Conservation (phyloP, 306 rosid genomes). For the Cucurbita argyrosperma region DNA sequence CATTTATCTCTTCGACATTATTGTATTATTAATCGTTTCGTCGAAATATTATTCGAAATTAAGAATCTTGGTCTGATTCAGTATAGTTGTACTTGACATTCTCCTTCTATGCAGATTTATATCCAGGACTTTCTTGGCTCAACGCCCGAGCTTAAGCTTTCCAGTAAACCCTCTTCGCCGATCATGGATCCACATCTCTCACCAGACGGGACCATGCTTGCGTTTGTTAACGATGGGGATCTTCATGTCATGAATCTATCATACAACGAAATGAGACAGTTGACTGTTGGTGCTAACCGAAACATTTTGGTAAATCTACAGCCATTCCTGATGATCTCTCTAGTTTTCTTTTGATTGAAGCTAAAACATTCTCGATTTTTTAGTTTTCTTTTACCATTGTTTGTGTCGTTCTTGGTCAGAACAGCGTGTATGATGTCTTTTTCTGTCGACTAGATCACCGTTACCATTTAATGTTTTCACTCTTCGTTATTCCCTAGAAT, state of each 20-base stretch:
- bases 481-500: background rate
- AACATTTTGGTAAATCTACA: slow-evolving; percentile 34
- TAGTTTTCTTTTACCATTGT: background rate
- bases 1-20: background rate
- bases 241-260: slow-evolving; percentile 55
- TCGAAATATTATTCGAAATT: background rate
- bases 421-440: background rate
- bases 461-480: background rate
- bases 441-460: background rate
- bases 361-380: too few species aligned
- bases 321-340: background rate
- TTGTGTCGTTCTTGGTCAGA: background rate
- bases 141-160: slow-evolving; percentile 62
- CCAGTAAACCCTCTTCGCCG: slow-evolving; percentile 45
- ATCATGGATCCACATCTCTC: slow-evolving; percentile 84
- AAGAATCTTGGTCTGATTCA: slow-evolving; percentile 7
- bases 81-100: slow-evolving; percentile 14
- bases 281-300: slow-evolving; percentile 58
- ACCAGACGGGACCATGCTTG: slow-evolving; percentile 74
- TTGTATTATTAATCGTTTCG: background rate
- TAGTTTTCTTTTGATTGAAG: background rate
- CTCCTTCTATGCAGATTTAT: slow-evolving; percentile 48
- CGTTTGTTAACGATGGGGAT: slow-evolving; percentile 60
- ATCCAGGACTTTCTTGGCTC: slow-evolving; percentile 52
- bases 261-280: slow-evolving; percentile 49